These are phyloP conservation scores for Torulaspora gathmanii DNA, from an alignment of 805 yeast genomes.

Conservation along the genomic window DNA sequence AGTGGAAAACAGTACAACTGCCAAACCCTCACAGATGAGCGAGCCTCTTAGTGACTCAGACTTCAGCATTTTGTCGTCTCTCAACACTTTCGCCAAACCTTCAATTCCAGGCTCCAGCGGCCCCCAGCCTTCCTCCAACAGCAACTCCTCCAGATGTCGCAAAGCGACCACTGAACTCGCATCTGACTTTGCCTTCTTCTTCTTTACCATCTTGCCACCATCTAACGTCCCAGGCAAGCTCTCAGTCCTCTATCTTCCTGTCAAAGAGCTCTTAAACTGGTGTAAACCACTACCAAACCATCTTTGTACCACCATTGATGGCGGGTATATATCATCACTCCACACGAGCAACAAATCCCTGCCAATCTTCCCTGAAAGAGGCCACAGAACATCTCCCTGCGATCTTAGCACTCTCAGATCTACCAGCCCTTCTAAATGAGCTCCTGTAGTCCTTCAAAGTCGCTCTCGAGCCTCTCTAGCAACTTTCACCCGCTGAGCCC, in stretches of 20 bases:
- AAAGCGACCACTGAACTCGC: neutral
- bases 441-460: too few species aligned
- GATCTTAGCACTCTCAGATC: too few species aligned
- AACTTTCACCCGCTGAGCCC: too few species aligned
- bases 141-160: constrained; percentile 4
- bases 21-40: constrained; percentile 14
- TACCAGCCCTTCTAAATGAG: too few species aligned
- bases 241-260: neutral
- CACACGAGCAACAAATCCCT: neutral
- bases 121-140: constrained; percentile 3
- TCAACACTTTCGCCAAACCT: constrained; percentile 4
- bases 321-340: neutral
- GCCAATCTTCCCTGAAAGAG: too few species aligned
- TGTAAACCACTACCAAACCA: neutral
- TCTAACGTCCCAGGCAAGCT: neutral
- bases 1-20: constrained; percentile 24
- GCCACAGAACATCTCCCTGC: too few species aligned
- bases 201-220: constrained; percentile 8
- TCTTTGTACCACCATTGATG: neutral
- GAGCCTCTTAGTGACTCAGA: constrained; percentile 3
- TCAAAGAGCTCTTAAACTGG: neutral
- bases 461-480: too few species aligned
- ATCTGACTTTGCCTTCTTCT: constrained; percentile 8
- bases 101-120: constrained; percentile 4
- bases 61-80: constrained; percentile 2